Conservation (phyloP, 208 protist genomes). For the Trypanosoma platydactyli region DNA sequence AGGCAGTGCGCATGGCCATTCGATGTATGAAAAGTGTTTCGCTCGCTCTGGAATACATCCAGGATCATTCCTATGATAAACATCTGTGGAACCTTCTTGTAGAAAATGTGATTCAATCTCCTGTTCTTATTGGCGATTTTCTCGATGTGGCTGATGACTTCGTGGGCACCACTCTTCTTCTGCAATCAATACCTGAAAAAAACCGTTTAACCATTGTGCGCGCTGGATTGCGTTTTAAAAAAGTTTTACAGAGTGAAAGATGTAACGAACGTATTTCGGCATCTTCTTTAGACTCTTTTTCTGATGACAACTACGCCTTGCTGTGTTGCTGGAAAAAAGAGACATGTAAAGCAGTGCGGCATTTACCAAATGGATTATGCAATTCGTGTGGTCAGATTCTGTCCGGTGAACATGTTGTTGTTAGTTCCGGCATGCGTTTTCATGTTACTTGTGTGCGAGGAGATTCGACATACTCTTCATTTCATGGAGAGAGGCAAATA, state of each 20-base stretch:
- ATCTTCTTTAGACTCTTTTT: constrained; percentile 20
- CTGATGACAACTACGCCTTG: constrained; percentile 22
- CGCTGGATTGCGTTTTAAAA: constrained; percentile 22
- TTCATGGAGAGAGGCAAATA: neutral
- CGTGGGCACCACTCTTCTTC: constrained; percentile 15
- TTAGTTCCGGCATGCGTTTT: constrained; percentile 19
- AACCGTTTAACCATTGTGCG: constrained; percentile 17
- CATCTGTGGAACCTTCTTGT: constrained; percentile 23
- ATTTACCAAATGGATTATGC: constrained; percentile 13
- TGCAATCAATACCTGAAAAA: constrained; percentile 19
- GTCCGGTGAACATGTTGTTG: constrained; percentile 17
- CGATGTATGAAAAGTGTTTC: constrained; percentile 30
- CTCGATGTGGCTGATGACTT: constrained; percentile 24
- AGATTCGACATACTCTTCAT: neutral
- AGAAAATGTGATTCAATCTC: constrained; percentile 31
- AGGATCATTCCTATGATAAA: constrained; percentile 17
- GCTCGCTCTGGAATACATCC: constrained; percentile 27
- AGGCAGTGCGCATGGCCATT: constrained; percentile 30
- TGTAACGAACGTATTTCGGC: constrained; percentile 15
- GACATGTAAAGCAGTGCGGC: constrained; percentile 12
- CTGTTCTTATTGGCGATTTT: constrained; percentile 34
- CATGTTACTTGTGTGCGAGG: constrained; percentile 11
- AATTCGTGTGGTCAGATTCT: constrained; percentile 21
- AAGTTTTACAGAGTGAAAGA: constrained; percentile 9
- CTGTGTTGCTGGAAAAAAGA: neutral